Evolutionary conservation across 2,329 filamentous ascomycete species (phyloP), one percentile per base, ranked within the genome.

Genomic region (Seiridium unicorne): DNA sequence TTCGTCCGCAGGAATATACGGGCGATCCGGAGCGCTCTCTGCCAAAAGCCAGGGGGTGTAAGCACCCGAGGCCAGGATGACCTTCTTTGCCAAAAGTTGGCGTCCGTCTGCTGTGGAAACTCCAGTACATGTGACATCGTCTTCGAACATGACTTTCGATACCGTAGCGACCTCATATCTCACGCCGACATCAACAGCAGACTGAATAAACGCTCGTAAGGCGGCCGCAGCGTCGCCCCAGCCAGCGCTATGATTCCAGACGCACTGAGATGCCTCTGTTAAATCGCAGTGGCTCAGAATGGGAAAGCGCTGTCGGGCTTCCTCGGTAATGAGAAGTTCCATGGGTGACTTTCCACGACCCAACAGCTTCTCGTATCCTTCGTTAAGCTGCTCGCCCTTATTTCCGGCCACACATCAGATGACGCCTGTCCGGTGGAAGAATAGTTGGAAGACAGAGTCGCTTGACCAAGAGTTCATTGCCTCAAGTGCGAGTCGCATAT

Each of bases 191-290:
- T 36, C 55, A 34, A 62, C 61, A 26, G 72, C 72, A 0, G 69
- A 69, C 31, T 60, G 66, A 7, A 71, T 70, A 71, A 74, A 73
- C n/a, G 65, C 64, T 10, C 71, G 57, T 1, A 74, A 66, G 0
- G 70, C 72, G 42, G 73, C 64, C 6, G 65, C 68, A 0, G 61
- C 59, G 5, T 66, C 63, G 13, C 63, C 64, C 72, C 72, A 74
- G 32, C 70, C 72, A 36, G 72, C 70, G 1, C 64, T 66, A 32
- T 64, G 64, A 36, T 64, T 68, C 61, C 61, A 67, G 1, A 66
- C 44, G 40, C 69, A 73, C 1, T 68, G 72, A 71, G 72, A 73
- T 44, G 46, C 71, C 58, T 60, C 58, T 11, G 69, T 65, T 26
- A 26, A 26, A 26, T 26, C 18, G 9, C 64, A 53, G 3, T 66